Evolutionary conservation across 2,329 filamentous ascomycete species (phyloP).

Genomic region (Dryadomyces quercivorus): DNA sequence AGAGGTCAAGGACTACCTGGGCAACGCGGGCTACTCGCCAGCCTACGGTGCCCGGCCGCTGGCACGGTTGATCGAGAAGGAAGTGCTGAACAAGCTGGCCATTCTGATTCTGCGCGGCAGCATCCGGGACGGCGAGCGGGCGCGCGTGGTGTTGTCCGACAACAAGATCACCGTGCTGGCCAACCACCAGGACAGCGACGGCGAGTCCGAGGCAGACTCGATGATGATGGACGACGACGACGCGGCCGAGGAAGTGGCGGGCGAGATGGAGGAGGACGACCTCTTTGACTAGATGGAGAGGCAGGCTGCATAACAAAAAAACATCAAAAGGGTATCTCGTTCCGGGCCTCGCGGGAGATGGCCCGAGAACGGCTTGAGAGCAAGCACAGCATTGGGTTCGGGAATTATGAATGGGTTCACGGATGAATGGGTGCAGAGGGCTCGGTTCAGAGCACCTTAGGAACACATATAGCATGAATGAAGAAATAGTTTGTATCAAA

Average conservation of each 20-base stretch:
- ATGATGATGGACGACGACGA: slow-evolving; percentile 60
- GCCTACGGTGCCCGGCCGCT: slow-evolving; percentile 89
- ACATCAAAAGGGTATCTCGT: too few relatives aligned
- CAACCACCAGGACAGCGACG: slow-evolving; percentile 60
- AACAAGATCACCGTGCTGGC: slow-evolving; percentile 70
- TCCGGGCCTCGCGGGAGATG: too few relatives aligned
- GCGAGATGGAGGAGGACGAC: slow-evolving; percentile 48
- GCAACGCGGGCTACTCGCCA: slow-evolving; percentile 82
- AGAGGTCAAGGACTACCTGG: slow-evolving; percentile 87
- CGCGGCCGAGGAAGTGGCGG: slow-evolving; percentile 55
- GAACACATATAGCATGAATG: too few relatives aligned
- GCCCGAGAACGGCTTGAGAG: too few relatives aligned
- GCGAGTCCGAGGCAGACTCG: slow-evolving; percentile 42
- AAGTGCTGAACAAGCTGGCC: slow-evolving; percentile 86
- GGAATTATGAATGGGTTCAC: too few relatives aligned
- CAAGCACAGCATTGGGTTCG: too few relatives aligned
- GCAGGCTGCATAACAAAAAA: too few relatives aligned
- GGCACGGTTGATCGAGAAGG: slow-evolving; percentile 85
- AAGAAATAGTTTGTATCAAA: too few relatives aligned
- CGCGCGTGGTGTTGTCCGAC: slow-evolving; percentile 65
- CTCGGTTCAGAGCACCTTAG: too few relatives aligned
- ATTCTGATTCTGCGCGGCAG: slow-evolving; percentile 80
- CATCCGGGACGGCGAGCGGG: slow-evolving; percentile 75
- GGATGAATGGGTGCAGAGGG: too few relatives aligned
- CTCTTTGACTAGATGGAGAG: slow-evolving; percentile 11